Percentiles rank a stretch among this genome's conserved stretches.
Conservation (phyloP, 140 eudicot genomes). For the Senecio squalidus region DNA sequence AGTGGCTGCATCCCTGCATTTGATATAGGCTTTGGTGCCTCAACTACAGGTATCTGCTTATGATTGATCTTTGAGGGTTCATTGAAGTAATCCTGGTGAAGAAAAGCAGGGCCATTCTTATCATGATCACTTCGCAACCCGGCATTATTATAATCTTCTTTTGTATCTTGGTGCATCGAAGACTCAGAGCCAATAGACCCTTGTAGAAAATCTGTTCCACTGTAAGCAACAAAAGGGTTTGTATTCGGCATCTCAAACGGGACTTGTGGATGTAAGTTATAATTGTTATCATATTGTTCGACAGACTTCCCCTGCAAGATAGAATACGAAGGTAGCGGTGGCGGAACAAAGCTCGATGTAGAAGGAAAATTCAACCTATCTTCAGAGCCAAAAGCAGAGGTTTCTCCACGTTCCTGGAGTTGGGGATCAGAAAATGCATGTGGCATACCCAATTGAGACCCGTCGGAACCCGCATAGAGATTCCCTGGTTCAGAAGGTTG, state of each 20-base stretch:
- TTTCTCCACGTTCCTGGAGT: constrained; percentile 66
- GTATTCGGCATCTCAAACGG: constrained; percentile 27
- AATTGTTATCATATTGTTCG: constrained; percentile 34
- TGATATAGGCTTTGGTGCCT: constrained; percentile 20
- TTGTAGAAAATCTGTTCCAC: constrained; percentile 19
- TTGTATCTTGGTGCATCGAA: not conserved
- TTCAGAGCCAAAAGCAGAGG: constrained; percentile 52
- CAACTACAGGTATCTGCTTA: constrained; percentile 19
- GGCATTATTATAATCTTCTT: constrained; percentile 1
- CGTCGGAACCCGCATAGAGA: constrained; percentile 28
- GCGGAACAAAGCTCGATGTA: constrained; percentile 34
- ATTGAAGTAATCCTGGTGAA: not conserved
- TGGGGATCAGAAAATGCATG: constrained; percentile 92
- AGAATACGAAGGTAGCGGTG: constrained; percentile 25
- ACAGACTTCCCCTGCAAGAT: constrained; percentile 37
- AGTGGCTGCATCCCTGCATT: constrained; percentile 24
- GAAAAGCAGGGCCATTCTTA: too few relatives aligned
- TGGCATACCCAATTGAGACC: constrained; percentile 52
- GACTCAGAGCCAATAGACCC: constrained; percentile 16
- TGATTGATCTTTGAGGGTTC: constrained; percentile 14
- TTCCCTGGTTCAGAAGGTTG: constrained; percentile 31
- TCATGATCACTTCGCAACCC: constrained; percentile 18
- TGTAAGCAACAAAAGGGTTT: constrained; percentile 27
- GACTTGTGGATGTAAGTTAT: constrained; percentile 34
- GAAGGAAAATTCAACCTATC: constrained; percentile 49